These are phyloP conservation scores for Aspergillus cristatus DNA, from an alignment of 495 filamentous ascomycete species.

Conservation along the genomic window DNA sequence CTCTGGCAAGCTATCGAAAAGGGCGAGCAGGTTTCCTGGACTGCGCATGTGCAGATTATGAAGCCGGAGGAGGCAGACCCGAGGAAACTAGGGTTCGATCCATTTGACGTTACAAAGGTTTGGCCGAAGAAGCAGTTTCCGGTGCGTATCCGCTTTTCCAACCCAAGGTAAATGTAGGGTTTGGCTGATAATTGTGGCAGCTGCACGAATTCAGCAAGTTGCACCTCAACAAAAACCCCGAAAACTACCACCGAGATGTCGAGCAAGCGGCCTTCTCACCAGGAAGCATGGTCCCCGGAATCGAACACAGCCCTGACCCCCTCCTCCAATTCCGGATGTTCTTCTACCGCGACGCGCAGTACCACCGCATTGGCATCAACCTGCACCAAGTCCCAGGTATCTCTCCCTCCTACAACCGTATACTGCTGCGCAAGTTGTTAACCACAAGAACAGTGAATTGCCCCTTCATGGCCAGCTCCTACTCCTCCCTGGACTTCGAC, in stretches of 20 bases:
- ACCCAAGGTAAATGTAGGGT: too few relatives aligned
- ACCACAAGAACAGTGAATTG: constrained; percentile 26
- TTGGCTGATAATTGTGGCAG: constrained; percentile 4
- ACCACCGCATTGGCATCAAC: constrained; percentile 42
- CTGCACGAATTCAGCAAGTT: constrained; percentile 49
- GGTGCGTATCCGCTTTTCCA: constrained; percentile 3
- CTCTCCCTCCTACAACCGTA: too few relatives aligned
- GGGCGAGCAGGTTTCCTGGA: constrained; percentile 40
- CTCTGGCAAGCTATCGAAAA: constrained; percentile 42
- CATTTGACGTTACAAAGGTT: constrained; percentile 46
- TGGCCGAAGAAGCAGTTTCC: constrained; percentile 36
- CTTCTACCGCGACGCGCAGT: constrained; percentile 43
- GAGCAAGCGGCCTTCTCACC: constrained; percentile 45
- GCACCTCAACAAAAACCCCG: constrained; percentile 57
- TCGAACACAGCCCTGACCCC: constrained; percentile 39
- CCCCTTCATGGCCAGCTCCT: constrained; percentile 38
- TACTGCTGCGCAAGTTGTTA: background rate
- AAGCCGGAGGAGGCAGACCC: constrained; percentile 40
- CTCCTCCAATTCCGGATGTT: constrained; percentile 44
- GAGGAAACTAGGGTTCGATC: constrained; percentile 39
- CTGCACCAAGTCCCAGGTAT: constrained; percentile 35
- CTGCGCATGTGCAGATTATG: constrained; percentile 44
- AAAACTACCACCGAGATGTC: constrained; percentile 57
- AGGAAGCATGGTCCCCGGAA: constrained; percentile 40
- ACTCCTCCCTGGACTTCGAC: constrained; percentile 37